A percentile compares a stretch with the other conserved stretches of the same genome.
Evolutionary conservation across 140 eudicot species (phyloP).

Genomic region (Oenanthe javanica): DNA sequence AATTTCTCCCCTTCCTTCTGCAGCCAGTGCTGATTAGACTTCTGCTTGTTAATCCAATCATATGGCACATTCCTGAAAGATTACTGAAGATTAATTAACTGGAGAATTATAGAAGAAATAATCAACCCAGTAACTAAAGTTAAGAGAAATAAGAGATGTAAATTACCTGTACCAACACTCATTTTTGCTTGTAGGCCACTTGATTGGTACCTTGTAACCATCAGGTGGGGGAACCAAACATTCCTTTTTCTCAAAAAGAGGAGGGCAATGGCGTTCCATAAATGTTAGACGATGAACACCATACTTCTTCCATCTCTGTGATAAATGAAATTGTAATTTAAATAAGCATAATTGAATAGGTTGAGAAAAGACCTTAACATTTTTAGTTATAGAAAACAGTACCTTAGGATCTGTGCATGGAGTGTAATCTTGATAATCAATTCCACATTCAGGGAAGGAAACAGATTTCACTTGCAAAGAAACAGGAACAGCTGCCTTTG

Average conservation of each 20-base stretch:
- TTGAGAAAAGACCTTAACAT: not conserved
- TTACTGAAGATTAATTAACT: not conserved
- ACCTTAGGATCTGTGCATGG: constrained; percentile 99
- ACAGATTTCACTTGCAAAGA: constrained; percentile 58
- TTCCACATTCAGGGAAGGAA: constrained; percentile 63
- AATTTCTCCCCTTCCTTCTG: constrained; percentile 94
- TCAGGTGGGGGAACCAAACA: constrained; percentile 91
- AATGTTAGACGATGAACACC: constrained; percentile 77
- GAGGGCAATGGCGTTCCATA: constrained; percentile 95
- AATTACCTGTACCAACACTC: constrained; percentile 99
- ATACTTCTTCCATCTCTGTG: constrained; percentile 88
- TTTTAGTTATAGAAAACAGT: not conserved
- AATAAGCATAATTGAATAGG: constrained; percentile 79
- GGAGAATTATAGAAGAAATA: not conserved
- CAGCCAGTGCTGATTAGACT: constrained; percentile 92
- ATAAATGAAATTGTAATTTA: not conserved
- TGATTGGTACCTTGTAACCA: constrained; percentile 81
- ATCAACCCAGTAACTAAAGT: not conserved
- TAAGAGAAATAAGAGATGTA: not conserved
- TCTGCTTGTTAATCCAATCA: constrained; percentile 94
- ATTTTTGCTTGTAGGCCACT: constrained; percentile 94
- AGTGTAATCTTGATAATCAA: constrained; percentile 72
- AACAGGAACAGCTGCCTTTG: constrained; percentile 23
- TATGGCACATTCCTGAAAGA: constrained; percentile 75
- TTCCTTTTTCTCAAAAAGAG: constrained; percentile 70